phyloP scores from a whole-genome alignment of 306 rosid species.

The Casuarina glauca region DNA sequence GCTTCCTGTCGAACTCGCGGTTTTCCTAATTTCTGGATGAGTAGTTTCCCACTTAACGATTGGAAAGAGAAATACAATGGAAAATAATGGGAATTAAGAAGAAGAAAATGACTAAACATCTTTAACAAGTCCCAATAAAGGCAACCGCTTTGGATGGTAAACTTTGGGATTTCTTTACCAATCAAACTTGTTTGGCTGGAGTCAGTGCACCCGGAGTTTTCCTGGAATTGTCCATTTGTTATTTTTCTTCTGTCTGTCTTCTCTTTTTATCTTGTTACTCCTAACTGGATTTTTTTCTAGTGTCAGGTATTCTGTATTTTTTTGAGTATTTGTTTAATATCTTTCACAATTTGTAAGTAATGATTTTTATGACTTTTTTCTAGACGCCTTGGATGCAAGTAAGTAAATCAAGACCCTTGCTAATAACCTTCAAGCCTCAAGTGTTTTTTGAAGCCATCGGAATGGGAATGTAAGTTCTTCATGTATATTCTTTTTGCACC shows the following conservation, averaged over 20 bases:
- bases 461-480: conserved; percentile 16
- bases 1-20: not conserved
- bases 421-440: not conserved
- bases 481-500: not conserved
- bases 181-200: not conserved
- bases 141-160: not conserved
- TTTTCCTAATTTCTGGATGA: not conserved
- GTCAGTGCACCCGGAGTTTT: not conserved
- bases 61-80: not conserved
- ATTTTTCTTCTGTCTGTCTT: not conserved
- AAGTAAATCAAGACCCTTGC: conserved; percentile 11
- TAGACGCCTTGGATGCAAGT: conserved; percentile 14
- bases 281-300: not conserved
- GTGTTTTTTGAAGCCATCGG: conserved; percentile 1
- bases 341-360: not conserved
- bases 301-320: not conserved
- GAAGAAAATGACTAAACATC: not conserved
- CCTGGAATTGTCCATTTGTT: not conserved
- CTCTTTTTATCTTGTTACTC: not conserved
- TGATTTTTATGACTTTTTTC: not conserved
- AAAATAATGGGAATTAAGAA: not conserved
- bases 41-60: not conserved
- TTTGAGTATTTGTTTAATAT: not conserved
- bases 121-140: not conserved
- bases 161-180: not conserved